Conservation (phyloP, 106 monocot species). For the Dioscorea dumetorum region DNA sequence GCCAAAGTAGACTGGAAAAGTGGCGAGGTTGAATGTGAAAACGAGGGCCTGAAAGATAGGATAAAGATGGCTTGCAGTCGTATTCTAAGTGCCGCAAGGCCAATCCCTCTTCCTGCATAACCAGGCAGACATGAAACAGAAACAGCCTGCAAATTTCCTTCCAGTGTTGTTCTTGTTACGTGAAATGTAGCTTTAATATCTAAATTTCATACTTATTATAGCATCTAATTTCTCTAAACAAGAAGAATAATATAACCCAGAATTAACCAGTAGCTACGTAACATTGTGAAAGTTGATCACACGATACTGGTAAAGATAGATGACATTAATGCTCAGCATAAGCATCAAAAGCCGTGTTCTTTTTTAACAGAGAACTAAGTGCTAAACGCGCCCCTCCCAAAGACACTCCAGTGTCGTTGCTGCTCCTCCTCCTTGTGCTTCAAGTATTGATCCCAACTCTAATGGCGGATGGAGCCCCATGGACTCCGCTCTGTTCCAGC, state of each 20-base stretch:
- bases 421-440: not conserved
- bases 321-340: no score
- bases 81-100: slow-evolving; percentile 67
- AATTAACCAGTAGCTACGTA: no score
- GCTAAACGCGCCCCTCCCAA: slow-evolving; percentile 64
- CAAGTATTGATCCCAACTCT: slow-evolving; percentile 31
- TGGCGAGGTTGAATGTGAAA: slow-evolving; percentile 82
- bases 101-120: slow-evolving; percentile 58
- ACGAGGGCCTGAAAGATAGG: slow-evolving; percentile 68
- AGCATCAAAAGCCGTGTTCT: no score
- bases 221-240: no score
- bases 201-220: no score
- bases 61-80: slow-evolving; percentile 68
- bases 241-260: no score
- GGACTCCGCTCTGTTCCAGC: slow-evolving; percentile 58
- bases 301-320: no score
- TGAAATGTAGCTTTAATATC: no score
- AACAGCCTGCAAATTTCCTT: no score
- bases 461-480: slow-evolving; percentile 60
- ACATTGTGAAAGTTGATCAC: no score
- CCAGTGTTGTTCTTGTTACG: no score
- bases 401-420: slow-evolving; percentile 36
- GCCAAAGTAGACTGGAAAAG: slow-evolving; percentile 56
- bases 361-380: not conserved
- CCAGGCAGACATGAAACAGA: not conserved